phyloP scores from a whole-genome alignment of 495 filamentous ascomycete species.

The Aspergillus cavernicola region DNA sequence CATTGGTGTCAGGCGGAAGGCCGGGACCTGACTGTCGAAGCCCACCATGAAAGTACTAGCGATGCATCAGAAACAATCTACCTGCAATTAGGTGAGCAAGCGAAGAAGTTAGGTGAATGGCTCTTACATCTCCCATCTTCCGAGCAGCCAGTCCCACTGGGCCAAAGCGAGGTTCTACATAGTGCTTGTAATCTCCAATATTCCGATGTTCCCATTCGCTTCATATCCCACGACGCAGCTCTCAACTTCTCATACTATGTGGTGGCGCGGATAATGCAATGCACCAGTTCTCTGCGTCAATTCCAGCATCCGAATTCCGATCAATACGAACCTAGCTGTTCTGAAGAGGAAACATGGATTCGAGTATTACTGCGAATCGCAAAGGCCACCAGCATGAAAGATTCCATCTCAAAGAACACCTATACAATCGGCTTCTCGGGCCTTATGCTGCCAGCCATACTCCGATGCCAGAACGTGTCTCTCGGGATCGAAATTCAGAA shows the following conservation, averaged over 20 bases:
- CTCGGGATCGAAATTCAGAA: constrained; percentile 20
- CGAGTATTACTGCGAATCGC: constrained; percentile 21
- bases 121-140: constrained; percentile 16
- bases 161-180: neutral
- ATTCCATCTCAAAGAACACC: constrained; percentile 18
- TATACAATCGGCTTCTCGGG: constrained; percentile 33
- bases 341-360: constrained; percentile 19
- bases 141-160: constrained; percentile 12
- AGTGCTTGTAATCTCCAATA: neutral
- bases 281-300: constrained; percentile 11
- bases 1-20: constrained; percentile 10
- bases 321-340: neutral
- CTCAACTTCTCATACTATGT: constrained; percentile 29
- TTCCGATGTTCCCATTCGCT: neutral
- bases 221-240: constrained; percentile 26
- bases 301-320: neutral
- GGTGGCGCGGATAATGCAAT: constrained; percentile 28
- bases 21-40: neutral
- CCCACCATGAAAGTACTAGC: neutral
- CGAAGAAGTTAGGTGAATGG: constrained; percentile 20
- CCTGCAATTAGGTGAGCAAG: constrained; percentile 6
- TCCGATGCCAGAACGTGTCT: constrained; percentile 20
- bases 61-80: neutral
- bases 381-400: constrained; percentile 17
- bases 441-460: constrained; percentile 21